Percentiles rank a stretch among this genome's conserved stretches.
Evolutionary conservation across 805 yeast species (phyloP).

Genomic region (Blastobotrys peoriensis): DNA sequence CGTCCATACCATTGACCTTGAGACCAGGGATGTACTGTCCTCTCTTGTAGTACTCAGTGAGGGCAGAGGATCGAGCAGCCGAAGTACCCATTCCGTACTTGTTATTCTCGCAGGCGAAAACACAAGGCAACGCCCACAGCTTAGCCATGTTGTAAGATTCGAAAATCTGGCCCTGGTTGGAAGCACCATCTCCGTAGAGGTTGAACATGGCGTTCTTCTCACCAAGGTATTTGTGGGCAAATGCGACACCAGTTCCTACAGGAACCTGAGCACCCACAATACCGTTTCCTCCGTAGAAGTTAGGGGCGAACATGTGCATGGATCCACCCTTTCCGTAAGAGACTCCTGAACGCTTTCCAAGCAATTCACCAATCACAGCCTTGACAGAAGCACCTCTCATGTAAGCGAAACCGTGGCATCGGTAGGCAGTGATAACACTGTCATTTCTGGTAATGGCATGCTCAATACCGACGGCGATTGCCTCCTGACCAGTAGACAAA

Average conservation of each 20-base stretch:
- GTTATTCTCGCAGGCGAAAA: slow-evolving; percentile 97
- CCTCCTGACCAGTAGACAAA: slow-evolving; percentile 97
- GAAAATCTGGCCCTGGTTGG: slow-evolving; percentile 98
- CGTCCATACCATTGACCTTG: slow-evolving; percentile 98
- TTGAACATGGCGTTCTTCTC: slow-evolving; percentile 68
- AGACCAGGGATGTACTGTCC: slow-evolving; percentile 99
- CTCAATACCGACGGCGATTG: slow-evolving; percentile 97
- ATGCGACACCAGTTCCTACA: slow-evolving; percentile 96
- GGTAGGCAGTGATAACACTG: slow-evolving; percentile 90
- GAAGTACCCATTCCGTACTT: slow-evolving; percentile 99
- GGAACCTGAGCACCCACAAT: slow-evolving; percentile 99
- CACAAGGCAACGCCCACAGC: slow-evolving; percentile 92
- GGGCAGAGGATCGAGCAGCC: slow-evolving; percentile 93
- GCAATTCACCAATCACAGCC: slow-evolving; percentile 86
- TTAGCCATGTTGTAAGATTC: slow-evolving; percentile 99
- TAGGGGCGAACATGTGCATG: slow-evolving; percentile 96
- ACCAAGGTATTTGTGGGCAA: slow-evolving; percentile 91
- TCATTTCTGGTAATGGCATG: slow-evolving; percentile 82
- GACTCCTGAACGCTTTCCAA: slow-evolving; percentile 95
- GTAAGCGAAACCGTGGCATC: slow-evolving; percentile 98
- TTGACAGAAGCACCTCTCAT: slow-evolving; percentile 93
- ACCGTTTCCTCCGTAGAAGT: slow-evolving; percentile 99
- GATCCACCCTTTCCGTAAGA: slow-evolving; percentile 99
- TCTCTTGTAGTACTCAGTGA: slow-evolving; percentile 96
- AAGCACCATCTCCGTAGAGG: slow-evolving; percentile 98